Evolutionary conservation across 164 flowering plant genomes (phyloP).

Genomic region (Stephania japonica): DNA sequence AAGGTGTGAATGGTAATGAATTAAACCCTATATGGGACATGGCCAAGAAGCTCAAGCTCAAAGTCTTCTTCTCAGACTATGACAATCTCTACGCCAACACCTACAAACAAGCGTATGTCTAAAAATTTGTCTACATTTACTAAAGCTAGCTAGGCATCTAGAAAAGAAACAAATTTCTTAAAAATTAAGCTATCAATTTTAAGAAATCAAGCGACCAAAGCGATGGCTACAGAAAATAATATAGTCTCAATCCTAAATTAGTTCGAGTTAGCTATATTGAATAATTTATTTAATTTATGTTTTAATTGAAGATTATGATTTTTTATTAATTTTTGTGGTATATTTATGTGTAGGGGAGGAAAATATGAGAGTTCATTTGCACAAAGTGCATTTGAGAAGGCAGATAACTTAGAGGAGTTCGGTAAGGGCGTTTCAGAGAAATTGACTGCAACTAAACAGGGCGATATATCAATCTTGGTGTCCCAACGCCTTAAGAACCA

Average conservation of each 20-base stretch:
- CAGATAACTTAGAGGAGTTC: slow-evolving; percentile 8
- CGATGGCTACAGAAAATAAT: too few species aligned
- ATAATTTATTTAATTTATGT: too few species aligned
- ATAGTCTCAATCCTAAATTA: too few species aligned
- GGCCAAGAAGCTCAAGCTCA: slow-evolving; percentile 30
- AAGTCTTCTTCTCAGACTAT: slow-evolving; percentile 15
- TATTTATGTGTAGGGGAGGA: slow-evolving; percentile 17
- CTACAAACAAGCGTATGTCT: slow-evolving; percentile 21
- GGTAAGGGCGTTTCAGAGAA: not conserved
- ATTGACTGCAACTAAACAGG: slow-evolving; percentile 7
- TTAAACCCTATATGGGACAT: slow-evolving; percentile 33
- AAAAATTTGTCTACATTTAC: not conserved
- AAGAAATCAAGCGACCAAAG: too few species aligned
- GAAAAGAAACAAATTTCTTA: too few species aligned
- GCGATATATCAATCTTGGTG: slow-evolving; percentile 27
- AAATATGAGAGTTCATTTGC: slow-evolving; percentile 7
- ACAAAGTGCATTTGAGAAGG: not conserved
- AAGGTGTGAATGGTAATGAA: slow-evolving; percentile 29
- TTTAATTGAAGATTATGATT: too few species aligned
- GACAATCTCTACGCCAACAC: slow-evolving; percentile 19
- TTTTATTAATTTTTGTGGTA: not conserved
- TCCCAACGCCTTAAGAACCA: slow-evolving; percentile 24
- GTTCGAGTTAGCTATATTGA: too few species aligned
- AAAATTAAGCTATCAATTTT: too few species aligned
- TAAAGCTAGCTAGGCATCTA: too few species aligned